These are phyloP conservation scores for Nannochloropsis granulata DNA, from an alignment of 108 stramenopile species.

Conservation along the genomic window DNA sequence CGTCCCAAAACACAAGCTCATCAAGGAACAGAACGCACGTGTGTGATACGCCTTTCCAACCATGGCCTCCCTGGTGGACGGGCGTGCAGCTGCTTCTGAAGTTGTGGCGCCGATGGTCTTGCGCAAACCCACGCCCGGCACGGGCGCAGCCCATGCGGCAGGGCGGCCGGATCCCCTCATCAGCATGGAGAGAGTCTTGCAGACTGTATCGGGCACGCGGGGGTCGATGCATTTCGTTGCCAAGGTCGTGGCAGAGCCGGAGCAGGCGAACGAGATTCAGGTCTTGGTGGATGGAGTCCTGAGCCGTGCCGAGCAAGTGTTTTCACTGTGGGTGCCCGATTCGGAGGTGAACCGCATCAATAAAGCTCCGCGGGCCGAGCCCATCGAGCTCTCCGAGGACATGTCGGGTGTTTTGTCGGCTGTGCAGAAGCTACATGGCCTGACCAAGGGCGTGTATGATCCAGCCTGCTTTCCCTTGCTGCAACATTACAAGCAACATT, in stretches of 20 bases:
- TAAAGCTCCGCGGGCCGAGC: slow-evolving; percentile 2
- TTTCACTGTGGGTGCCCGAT: slow-evolving; percentile 25
- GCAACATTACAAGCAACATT: slow-evolving; percentile 24
- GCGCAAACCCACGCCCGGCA: background rate
- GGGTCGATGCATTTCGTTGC: background rate
- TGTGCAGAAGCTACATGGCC: slow-evolving; percentile 26
- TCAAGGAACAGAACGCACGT: too few relatives aligned
- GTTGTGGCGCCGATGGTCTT: background rate
- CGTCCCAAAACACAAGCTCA: too few relatives aligned
- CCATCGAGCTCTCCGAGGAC: slow-evolving; percentile 18
- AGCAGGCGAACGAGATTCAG: background rate
- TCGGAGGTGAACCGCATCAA: slow-evolving; percentile 37
- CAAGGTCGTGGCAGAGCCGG: background rate
- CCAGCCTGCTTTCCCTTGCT: slow-evolving; percentile 31
- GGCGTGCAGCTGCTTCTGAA: background rate
- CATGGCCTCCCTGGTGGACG: background rate
- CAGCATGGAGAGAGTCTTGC: background rate
- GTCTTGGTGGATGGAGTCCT: background rate
- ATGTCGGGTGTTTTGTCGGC: slow-evolving; percentile 29
- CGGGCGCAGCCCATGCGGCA: background rate
- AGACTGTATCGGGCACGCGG: background rate
- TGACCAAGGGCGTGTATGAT: slow-evolving; percentile 38
- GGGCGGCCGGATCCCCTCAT: background rate
- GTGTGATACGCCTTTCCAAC: background rate
- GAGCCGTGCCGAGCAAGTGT: background rate